Base-by-base conservation (phyloP, 1,284 basidiomycete species). In the Boletus mariae region DNA sequence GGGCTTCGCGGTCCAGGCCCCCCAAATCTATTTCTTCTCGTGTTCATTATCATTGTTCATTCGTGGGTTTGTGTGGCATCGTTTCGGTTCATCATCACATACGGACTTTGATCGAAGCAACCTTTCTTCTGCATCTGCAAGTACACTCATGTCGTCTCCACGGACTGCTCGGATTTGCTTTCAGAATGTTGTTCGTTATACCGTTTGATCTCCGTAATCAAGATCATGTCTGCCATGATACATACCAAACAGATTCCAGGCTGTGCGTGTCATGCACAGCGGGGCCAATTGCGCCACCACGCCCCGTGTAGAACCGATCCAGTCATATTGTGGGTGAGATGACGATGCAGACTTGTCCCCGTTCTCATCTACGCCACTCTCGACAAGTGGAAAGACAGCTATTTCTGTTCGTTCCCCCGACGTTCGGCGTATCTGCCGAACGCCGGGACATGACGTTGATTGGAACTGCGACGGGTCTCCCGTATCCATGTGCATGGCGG, bases 1-100 rank as follows among this genome's bases (percentile, higher is more conserved):
- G 76, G 75, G 75, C 74, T 75, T 76, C 75, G 76, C 75, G 54
- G 45, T 61, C 62, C 61, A 74, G 73, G 72, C 67, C 75, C 74
- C 75, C 52, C 32, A 63, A 66, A 40, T 45, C 45, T 59, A 51
- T 59, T 57, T 53, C 42, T 40, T 38, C 28, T 26, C 15, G 15
- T 29, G 28, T 20, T 34, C 20, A 4, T 11, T 48, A 12, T 35
- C 9, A 37, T 49, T 34, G 13, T 31, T 46, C 9, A 20, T 20
- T 20, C 20, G 20, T 20, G 20, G 20, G 20, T 20, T 20, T 2
- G n/a, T 40, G 34, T 44, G 43, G 34, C 57, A 49, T 42, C 11
- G n/a, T 9, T 28, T 35, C 20, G 20, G 20, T 20, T 20, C 43
- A 9, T 54, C 28, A 28, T 38, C 31, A 34, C 47, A 38, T 34